These are phyloP conservation scores for Hibiscus tridactylites DNA, from an alignment of 345 rosid genomes.

Conservation along the genomic window DNA sequence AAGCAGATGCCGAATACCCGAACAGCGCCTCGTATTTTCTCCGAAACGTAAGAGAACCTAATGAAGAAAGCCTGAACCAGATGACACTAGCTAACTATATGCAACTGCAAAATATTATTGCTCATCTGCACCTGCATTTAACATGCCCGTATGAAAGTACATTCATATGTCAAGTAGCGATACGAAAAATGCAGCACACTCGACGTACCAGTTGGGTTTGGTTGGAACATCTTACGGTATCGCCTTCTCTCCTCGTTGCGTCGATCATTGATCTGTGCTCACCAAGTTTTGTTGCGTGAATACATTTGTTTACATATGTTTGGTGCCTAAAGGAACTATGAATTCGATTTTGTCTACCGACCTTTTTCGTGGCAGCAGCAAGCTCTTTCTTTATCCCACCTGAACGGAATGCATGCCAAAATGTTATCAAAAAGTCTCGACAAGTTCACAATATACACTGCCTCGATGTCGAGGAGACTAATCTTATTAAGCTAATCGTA, in stretches of 20 bases:
- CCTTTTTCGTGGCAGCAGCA: conserved; percentile 76
- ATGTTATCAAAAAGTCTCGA: conserved; percentile 8
- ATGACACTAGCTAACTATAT: neutral
- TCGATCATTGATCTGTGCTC: conserved; percentile 60
- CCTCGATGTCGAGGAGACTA: no score
- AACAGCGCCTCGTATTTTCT: conserved; percentile 14
- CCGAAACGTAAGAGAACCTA: conserved; percentile 12
- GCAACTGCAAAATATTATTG: neutral
- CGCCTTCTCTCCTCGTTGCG: conserved; percentile 57
- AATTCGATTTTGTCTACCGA: conserved; percentile 16
- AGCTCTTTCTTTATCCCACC: conserved; percentile 82
- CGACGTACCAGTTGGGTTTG: conserved; percentile 6
- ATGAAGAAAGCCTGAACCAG: conserved; percentile 9
- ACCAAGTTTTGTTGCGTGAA: conserved; percentile 10
- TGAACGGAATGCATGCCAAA: conserved; percentile 25
- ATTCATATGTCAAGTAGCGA: neutral
- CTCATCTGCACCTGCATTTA: neutral
- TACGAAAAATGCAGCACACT: neutral
- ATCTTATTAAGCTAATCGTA: no score
- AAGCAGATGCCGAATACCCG: neutral
- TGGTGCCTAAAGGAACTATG: neutral
- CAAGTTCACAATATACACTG: no score
- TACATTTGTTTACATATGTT: neutral
- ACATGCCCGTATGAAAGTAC: neutral
- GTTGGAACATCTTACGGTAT: conserved; percentile 70